These are phyloP conservation scores for Petasospora rhodanensis DNA, from an alignment of 1,139 yeast species.

Conservation along the genomic window DNA sequence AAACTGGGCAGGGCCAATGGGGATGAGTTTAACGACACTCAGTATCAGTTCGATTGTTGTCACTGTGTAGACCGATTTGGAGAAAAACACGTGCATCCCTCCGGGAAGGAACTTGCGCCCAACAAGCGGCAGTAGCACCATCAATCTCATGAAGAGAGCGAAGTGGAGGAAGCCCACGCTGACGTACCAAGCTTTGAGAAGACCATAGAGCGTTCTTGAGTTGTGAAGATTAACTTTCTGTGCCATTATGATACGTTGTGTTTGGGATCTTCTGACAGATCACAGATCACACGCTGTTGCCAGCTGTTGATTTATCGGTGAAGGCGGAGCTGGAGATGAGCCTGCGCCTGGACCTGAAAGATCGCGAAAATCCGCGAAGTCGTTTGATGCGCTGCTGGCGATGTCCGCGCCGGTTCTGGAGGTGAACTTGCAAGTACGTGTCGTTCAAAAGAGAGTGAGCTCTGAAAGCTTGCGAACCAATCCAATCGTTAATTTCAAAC, in stretches of 20 bases:
- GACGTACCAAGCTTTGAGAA: constrained; percentile 8
- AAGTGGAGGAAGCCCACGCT: constrained; percentile 12
- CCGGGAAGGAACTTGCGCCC: constrained; percentile 61
- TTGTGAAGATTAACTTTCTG: constrained; percentile 19
- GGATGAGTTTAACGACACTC: constrained; percentile 26
- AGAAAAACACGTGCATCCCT: constrained; percentile 64
- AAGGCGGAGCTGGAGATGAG: too few relatives aligned
- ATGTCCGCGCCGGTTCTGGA: too few relatives aligned
- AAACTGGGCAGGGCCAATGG: constrained; percentile 12
- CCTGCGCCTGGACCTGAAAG: too few relatives aligned
- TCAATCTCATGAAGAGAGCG: constrained; percentile 33
- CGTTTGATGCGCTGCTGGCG: too few relatives aligned
- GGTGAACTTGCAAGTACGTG: too few relatives aligned
- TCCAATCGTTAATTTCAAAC: too few relatives aligned
- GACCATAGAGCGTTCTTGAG: constrained; percentile 9
- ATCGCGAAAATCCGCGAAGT: too few relatives aligned
- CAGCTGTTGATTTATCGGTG: too few relatives aligned
- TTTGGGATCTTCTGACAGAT: too few relatives aligned
- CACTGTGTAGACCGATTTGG: constrained; percentile 24
- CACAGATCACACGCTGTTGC: too few relatives aligned
- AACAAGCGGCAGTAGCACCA: constrained; percentile 53
- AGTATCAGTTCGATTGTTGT: constrained; percentile 22
- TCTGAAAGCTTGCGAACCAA: too few relatives aligned
- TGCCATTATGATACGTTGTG: constrained; percentile 8
- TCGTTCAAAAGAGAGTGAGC: too few relatives aligned